phyloP scores from a whole-genome alignment of 2,329 filamentous ascomycete genomes.

The Dothistroma septosporum region DNA sequence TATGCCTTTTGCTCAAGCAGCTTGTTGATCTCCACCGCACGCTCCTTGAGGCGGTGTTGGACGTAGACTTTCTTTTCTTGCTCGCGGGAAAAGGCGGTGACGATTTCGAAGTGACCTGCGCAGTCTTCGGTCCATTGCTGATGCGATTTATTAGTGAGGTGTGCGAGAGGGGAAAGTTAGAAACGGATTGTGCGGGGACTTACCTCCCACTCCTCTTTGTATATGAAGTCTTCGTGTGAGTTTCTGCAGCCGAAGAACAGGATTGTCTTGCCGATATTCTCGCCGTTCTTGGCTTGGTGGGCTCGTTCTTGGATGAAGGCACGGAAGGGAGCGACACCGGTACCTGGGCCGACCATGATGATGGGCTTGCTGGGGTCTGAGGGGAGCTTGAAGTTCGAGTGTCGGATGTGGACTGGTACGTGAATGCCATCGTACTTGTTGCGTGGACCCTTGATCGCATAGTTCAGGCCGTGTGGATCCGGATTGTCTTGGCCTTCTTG shows the following conservation, averaged over 20 bases:
- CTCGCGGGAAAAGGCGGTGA: constrained; percentile 95
- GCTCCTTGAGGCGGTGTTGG: constrained; percentile 84
- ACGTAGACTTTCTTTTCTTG: constrained; percentile 88
- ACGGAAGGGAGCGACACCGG: constrained; percentile 93
- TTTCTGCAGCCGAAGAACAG: constrained; percentile 96
- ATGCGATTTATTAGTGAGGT: constrained; percentile 13
- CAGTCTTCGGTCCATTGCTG: constrained; percentile 79
- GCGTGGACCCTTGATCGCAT: constrained; percentile 80
- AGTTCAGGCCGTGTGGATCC: constrained; percentile 77
- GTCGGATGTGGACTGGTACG: constrained; percentile 89
- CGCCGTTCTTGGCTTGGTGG: constrained; percentile 72
- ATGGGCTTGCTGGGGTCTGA: constrained; percentile 91
- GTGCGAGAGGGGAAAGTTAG: not conserved
- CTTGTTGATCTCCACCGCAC: constrained; percentile 78
- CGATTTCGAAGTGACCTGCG: constrained; percentile 82
- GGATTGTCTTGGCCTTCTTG: constrained; percentile 83
- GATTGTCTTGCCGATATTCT: constrained; percentile 79
- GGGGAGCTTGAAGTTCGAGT: constrained; percentile 98
- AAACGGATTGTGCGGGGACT: constrained; percentile 34
- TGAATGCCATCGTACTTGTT: constrained; percentile 97
- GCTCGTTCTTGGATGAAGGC: constrained; percentile 92
- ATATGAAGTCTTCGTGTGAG: constrained; percentile 83
- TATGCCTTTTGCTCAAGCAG: constrained; percentile 82
- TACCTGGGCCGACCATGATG: constrained; percentile 94
- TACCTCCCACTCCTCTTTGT: constrained; percentile 89